A percentile compares a stretch with the other conserved stretches of the same genome.
Conservation (phyloP, 2,329 filamentous ascomycete species). For the Epichloe sylvatica region DNA sequence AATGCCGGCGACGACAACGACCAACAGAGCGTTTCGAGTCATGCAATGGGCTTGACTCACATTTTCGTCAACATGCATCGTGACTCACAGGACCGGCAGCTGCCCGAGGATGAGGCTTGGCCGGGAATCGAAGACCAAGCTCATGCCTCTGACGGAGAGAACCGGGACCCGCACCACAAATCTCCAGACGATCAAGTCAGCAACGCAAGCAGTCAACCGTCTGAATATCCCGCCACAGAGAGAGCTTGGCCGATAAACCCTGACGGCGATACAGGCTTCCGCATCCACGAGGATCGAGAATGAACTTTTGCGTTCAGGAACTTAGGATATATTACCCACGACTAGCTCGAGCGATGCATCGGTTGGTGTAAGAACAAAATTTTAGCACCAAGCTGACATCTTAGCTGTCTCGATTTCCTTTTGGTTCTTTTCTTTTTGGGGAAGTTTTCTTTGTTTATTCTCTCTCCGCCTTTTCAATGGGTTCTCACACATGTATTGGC, state of each 20-base stretch:
- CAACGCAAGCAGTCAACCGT: slow-evolving; percentile 36
- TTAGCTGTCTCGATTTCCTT: too few relatives aligned
- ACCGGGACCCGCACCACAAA: slow-evolving; percentile 29
- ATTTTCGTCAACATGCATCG: slow-evolving; percentile 1
- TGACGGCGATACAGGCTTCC: slow-evolving; percentile 18
- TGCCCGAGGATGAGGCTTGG: slow-evolving; percentile 43
- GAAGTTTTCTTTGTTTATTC: too few relatives aligned
- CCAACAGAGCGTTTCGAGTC: slow-evolving; percentile 12
- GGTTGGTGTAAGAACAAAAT: too few relatives aligned
- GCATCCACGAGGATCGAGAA: slow-evolving; percentile 27
- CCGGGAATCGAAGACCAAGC: slow-evolving; percentile 40
- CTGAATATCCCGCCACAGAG: slow-evolving; percentile 42
- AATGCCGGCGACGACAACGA: slow-evolving; percentile 14
- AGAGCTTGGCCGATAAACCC: slow-evolving; percentile 22
- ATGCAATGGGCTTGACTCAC: slow-evolving; percentile 16
- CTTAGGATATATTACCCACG: background rate
- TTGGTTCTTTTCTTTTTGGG: too few relatives aligned
- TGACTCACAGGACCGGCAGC: slow-evolving; percentile 17
- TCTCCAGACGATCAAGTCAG: slow-evolving; percentile 16
- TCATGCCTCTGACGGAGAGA: slow-evolving; percentile 34
- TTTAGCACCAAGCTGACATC: too few relatives aligned
- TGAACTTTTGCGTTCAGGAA: background rate
- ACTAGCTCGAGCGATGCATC: too few relatives aligned
- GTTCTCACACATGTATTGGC: too few relatives aligned
- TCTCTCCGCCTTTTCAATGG: too few relatives aligned